These are phyloP conservation scores for Malus domestica DNA, from an alignment of 306 rosid species.

Conservation along the genomic window DNA sequence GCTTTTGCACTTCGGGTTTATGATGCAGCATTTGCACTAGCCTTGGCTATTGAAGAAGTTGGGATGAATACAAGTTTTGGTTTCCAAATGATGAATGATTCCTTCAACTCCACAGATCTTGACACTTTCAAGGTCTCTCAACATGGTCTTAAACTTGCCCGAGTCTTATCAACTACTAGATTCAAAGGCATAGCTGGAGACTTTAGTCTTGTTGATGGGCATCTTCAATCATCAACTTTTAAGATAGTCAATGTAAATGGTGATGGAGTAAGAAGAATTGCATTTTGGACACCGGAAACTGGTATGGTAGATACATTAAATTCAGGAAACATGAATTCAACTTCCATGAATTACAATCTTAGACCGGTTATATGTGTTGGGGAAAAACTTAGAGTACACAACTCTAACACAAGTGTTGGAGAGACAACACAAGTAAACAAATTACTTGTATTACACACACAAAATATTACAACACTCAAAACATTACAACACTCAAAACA, in stretches of 20 bases:
- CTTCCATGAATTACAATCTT: conserved; percentile 7
- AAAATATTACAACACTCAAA: too few species aligned
- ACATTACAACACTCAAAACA: too few species aligned
- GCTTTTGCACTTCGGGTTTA: conserved; percentile 49
- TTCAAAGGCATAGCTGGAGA: conserved; percentile 18
- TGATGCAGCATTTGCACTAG: conserved; percentile 46
- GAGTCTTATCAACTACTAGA: neutral
- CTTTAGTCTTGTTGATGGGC: neutral
- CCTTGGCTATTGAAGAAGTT: conserved; percentile 44
- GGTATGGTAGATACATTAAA: conserved; percentile 22
- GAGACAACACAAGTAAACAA: too few species aligned
- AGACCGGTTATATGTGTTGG: neutral
- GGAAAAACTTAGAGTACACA: too few species aligned
- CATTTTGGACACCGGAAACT: conserved; percentile 33
- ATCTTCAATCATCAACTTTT: neutral
- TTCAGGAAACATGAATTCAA: neutral
- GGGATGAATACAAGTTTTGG: neutral
- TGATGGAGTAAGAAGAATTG: conserved; percentile 25
- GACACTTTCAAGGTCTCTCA: conserved; percentile 16
- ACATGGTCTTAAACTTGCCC: conserved; percentile 27
- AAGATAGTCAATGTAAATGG: conserved; percentile 33
- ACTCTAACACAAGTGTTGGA: too few species aligned
- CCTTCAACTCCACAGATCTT: conserved; percentile 14
- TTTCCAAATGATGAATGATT: neutral
- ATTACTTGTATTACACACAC: too few species aligned